phyloP scores from a whole-genome alignment of 2,329 filamentous ascomycete species.

The Tolypocladium sp. region DNA sequence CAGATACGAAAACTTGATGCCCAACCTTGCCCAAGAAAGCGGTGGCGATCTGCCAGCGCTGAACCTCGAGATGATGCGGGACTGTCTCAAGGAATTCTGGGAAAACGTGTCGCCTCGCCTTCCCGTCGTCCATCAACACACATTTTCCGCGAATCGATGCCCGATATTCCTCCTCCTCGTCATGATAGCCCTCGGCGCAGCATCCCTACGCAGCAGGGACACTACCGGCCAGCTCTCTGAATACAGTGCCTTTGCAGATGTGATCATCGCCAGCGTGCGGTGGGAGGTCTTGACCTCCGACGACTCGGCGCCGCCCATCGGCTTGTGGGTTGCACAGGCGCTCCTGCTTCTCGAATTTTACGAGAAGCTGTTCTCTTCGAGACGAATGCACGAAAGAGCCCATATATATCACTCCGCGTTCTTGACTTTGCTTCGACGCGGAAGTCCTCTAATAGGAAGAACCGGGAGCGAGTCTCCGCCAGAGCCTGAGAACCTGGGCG shows the following conservation, averaged over 20 bases:
- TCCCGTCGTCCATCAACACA: slow-evolving; percentile 81
- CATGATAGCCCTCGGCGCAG: slow-evolving; percentile 78
- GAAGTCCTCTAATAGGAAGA: slow-evolving; percentile 75
- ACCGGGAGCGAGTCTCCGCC: slow-evolving; percentile 72
- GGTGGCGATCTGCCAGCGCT: slow-evolving; percentile 40
- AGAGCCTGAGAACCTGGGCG: slow-evolving; percentile 26
- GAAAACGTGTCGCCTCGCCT: slow-evolving; percentile 75
- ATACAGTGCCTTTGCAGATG: slow-evolving; percentile 39
- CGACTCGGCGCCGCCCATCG: slow-evolving; percentile 75
- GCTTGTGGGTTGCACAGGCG: slow-evolving; percentile 82
- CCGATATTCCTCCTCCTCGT: slow-evolving; percentile 68
- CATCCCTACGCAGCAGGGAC: slow-evolving; percentile 60
- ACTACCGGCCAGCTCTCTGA: slow-evolving; percentile 40
- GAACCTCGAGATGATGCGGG: slow-evolving; percentile 73
- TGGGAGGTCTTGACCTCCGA: slow-evolving; percentile 78
- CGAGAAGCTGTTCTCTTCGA: slow-evolving; percentile 84
- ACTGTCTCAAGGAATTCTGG: slow-evolving; percentile 83
- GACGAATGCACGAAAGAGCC: slow-evolving; percentile 73
- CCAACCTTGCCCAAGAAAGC: slow-evolving; percentile 26
- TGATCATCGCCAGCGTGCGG: slow-evolving; percentile 63
- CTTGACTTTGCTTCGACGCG: slow-evolving; percentile 73
- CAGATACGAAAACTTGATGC: slow-evolving; percentile 24
- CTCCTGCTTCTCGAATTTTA: slow-evolving; percentile 77
- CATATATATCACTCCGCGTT: slow-evolving; percentile 87
- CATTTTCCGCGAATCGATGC: slow-evolving; percentile 73